Evolutionary conservation across 805 yeast species (phyloP), one percentile per base, ranked within the genome.

Genomic region (Spathaspora sp.): DNA sequence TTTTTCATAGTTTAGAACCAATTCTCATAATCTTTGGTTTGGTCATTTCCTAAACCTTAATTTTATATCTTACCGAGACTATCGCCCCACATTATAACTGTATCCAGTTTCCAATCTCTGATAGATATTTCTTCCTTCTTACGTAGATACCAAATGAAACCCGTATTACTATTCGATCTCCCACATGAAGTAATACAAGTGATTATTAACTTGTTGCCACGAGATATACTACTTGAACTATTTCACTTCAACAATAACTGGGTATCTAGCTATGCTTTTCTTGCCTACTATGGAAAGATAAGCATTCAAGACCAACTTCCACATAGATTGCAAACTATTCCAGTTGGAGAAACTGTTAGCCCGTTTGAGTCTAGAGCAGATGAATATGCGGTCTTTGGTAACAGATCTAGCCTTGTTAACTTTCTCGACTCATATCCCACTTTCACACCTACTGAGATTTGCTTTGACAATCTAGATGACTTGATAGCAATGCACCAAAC

Each of bases 111-210:
- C 26, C 6, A 23, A 23, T 23, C 6, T 23, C 26, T 23, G 26
- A 3, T 23, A 23, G 6, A 23, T 23, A 23, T 23, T 23, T 23
- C 26, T 23, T 23, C 26, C 26, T 4, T 4, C 26, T 23, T 4
- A 23, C 26, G 26, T 4, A 23, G 26, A 4, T 23, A 9, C 40
- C 17, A n/a, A 7, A 35, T 35, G 40, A 35, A n/a, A 14, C 18
- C 40, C 18, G 40, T 35, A 4, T 9, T 16, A 35, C 16, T 35
- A 4, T 35, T 16, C 16, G 40, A 35, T 35, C 40, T 45, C 16
- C 47, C 47, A 11, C 40, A 45, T n/a, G 47, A 45, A 20, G 40
- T 45, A 3, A 17, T 45, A 5, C 47, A 45, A 16, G 11, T 20
- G 14, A 45, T 45, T 31, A 20, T 35, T 4, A 23, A 45, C 17